Conservation (phyloP, 1,139 yeast species). For the Candida freyschussii region DNA sequence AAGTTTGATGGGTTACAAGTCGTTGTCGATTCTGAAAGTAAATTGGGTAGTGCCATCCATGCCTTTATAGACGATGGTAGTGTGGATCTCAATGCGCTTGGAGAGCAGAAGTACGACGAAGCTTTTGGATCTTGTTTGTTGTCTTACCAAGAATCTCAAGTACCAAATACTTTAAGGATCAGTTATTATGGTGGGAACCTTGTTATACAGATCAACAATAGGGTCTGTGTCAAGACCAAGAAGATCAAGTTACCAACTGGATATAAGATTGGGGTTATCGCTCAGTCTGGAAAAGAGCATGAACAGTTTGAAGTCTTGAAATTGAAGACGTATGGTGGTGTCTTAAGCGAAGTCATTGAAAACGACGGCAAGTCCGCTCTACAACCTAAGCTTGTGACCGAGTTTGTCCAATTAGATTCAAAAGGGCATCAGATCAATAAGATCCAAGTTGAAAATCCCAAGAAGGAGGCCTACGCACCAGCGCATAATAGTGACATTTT, state of each 20-base stretch:
- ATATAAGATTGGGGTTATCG: constrained; percentile 50
- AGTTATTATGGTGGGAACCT: constrained; percentile 49
- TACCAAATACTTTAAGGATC: constrained; percentile 63
- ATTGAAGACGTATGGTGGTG: constrained; percentile 47
- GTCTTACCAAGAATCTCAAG: constrained; percentile 59
- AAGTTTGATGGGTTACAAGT: constrained; percentile 59
- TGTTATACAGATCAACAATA: constrained; percentile 66
- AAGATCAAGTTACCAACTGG: constrained; percentile 40
- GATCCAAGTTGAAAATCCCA: background rate
- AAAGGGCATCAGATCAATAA: constrained; percentile 21
- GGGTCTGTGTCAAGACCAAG: constrained; percentile 62
- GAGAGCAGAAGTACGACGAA: constrained; percentile 28
- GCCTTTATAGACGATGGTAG: constrained; percentile 57
- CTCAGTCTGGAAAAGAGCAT: constrained; percentile 34
- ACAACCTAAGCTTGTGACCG: constrained; percentile 36
- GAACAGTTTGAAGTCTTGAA: constrained; percentile 60
- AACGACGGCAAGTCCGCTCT: constrained; percentile 52
- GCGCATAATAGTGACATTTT: constrained; percentile 9
- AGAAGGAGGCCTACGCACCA: constrained; percentile 2
- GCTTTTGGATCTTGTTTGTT: constrained; percentile 55
- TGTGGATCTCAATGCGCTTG: constrained; percentile 26
- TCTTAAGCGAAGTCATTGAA: constrained; percentile 49
- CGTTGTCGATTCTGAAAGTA: constrained; percentile 40
- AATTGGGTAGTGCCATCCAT: constrained; percentile 44
- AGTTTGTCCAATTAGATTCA: constrained; percentile 25